Conservation (phyloP, 2,329 filamentous ascomycete species). For the Neopestalotiopsis clavispora region DNA sequence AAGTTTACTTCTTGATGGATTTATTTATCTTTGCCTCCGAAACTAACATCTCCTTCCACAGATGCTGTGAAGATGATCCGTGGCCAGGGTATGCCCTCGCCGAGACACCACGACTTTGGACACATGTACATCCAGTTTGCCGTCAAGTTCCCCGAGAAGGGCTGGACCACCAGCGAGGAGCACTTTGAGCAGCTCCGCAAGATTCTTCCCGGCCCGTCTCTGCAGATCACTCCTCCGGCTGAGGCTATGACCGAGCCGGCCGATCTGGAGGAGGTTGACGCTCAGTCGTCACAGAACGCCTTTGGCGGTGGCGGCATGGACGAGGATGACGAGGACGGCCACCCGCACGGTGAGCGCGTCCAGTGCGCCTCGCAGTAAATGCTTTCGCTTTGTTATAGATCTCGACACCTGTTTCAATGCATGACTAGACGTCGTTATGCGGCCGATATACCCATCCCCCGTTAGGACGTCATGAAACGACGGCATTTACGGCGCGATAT, state of each 20-base stretch:
- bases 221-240: constrained; percentile 70
- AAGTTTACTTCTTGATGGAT: constrained; percentile 43
- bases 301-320: constrained; percentile 71
- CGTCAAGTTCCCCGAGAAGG: constrained; percentile 92
- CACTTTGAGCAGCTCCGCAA: constrained; percentile 81
- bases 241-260: constrained; percentile 94
- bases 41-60: constrained; percentile 42
- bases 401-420: constrained; percentile 16
- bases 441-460: constrained; percentile 1
- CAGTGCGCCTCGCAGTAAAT: constrained; percentile 87
- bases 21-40: background rate
- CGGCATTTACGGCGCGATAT: constrained; percentile 36
- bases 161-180: constrained; percentile 67
- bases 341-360: constrained; percentile 77
- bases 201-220: constrained; percentile 74
- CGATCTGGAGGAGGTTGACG: constrained; percentile 84
- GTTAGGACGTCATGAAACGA: constrained; percentile 19
- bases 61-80: constrained; percentile 92
- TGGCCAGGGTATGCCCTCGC: constrained; percentile 97
- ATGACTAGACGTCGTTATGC: constrained; percentile 13
- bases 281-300: constrained; percentile 68
- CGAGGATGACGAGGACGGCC: constrained; percentile 79
- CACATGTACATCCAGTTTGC: constrained; percentile 98
- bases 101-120: constrained; percentile 91
- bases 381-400: constrained; percentile 21